These are phyloP conservation scores for Xylaria sp. DNA, from an alignment of 2,329 filamentous ascomycete species.

Conservation along the genomic window DNA sequence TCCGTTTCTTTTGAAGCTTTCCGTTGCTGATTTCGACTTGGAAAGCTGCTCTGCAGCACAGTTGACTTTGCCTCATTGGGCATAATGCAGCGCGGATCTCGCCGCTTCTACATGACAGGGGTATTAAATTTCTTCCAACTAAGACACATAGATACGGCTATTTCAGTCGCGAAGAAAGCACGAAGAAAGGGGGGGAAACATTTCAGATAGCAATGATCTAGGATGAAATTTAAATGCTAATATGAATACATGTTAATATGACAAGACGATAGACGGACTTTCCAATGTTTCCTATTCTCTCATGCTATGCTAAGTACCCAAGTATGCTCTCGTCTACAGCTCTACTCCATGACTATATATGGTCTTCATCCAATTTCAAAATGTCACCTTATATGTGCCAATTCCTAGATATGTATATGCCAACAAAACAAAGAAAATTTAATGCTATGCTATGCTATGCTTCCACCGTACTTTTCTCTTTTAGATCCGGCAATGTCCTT, in stretches of 20 bases:
- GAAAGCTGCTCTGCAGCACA: neutral
- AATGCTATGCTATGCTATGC: slow-evolving; percentile 22
- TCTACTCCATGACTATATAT: neutral
- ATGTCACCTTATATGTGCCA: neutral
- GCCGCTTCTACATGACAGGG: slow-evolving; percentile 40
- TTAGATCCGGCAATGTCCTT: neutral
- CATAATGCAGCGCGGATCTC: slow-evolving; percentile 13
- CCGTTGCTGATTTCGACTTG: neutral
- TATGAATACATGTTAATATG: neutral
- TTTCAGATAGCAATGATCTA: neutral
- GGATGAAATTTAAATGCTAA: neutral
- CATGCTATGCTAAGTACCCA: slow-evolving; percentile 6
- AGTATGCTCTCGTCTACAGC: neutral
- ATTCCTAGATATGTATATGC: slow-evolving; percentile 13
- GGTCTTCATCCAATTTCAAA: slow-evolving; percentile 1
- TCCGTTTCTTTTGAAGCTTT: neutral
- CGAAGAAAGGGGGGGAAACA: neutral
- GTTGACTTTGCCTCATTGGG: slow-evolving; percentile 33
- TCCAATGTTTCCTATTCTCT: slow-evolving; percentile 6
- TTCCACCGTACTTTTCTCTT: slow-evolving; percentile 25
- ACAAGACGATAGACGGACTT: neutral
- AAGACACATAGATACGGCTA: slow-evolving; percentile 16
- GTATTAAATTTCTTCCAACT: slow-evolving; percentile 41
- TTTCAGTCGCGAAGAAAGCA: neutral
- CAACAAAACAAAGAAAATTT: slow-evolving; percentile 12